phyloP scores from a whole-genome alignment of 2,329 filamentous ascomycete species.

The Plectosphaerella sp. region DNA sequence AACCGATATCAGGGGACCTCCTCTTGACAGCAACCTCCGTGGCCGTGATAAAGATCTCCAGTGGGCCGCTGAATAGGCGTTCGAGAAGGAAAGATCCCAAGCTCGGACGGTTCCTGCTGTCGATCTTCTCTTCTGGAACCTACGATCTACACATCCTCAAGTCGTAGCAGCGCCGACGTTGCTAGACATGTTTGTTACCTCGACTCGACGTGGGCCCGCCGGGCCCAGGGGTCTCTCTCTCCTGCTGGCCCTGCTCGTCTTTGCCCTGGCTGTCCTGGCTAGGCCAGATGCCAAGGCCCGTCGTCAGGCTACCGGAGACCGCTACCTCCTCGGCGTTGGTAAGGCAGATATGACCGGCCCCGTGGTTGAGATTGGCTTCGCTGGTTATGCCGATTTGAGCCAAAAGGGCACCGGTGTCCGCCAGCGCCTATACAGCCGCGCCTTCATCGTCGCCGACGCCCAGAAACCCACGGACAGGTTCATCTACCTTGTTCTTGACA shows the following conservation, averaged over 20 bases:
- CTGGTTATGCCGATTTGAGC: conserved; percentile 83
- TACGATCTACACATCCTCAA: background rate
- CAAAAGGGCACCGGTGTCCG: conserved; percentile 81
- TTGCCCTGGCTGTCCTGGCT: background rate
- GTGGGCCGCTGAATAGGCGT: too few relatives aligned
- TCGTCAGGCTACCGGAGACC: conserved; percentile 20
- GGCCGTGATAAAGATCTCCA: background rate
- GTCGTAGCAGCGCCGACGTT: background rate
- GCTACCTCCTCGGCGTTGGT: conserved; percentile 50
- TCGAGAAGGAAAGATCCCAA: too few relatives aligned
- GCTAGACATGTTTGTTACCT: background rate
- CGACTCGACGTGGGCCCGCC: background rate
- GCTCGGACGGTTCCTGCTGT: background rate
- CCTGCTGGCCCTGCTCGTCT: background rate
- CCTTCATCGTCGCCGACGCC: conserved; percentile 78
- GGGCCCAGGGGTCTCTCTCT: background rate
- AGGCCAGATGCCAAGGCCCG: background rate
- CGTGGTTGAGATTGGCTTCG: conserved; percentile 85
- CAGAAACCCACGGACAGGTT: conserved; percentile 66
- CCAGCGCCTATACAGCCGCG: conserved; percentile 82
- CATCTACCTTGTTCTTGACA: conserved; percentile 84
- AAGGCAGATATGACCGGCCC: conserved; percentile 63
- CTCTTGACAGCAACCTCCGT: too few relatives aligned
- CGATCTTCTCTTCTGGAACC: background rate
- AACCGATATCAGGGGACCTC: background rate